These are phyloP conservation scores for Penicillium canescens DNA, from an alignment of 495 filamentous ascomycete species.

Conservation along the genomic window DNA sequence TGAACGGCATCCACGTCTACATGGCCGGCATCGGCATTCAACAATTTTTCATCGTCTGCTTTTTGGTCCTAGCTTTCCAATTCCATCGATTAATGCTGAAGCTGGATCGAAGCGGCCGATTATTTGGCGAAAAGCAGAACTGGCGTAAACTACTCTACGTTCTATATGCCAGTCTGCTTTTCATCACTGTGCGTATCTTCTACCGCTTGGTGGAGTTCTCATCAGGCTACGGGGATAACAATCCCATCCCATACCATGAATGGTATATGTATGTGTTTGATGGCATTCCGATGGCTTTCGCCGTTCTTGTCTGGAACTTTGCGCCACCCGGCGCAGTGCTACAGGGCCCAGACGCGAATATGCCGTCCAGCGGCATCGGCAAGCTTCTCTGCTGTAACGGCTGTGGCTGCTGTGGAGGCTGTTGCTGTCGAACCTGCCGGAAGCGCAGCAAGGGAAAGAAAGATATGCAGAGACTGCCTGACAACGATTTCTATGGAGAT, in stretches of 20 bases:
- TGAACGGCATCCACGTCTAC: slow-evolving; percentile 52
- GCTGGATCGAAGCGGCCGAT: neutral
- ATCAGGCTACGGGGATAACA: neutral
- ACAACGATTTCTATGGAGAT: neutral
- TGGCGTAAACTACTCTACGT: neutral
- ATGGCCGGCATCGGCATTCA: slow-evolving; percentile 58
- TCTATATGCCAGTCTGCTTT: neutral
- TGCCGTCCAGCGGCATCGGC: neutral
- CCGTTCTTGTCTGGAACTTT: neutral
- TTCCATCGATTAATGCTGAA: slow-evolving; percentile 45
- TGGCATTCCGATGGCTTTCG: neutral
- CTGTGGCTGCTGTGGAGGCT: neutral
- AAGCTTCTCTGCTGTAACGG: neutral
- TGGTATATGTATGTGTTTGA: slow-evolving; percentile 8
- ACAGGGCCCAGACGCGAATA: neutral
- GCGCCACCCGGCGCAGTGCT: neutral
- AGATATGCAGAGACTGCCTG: neutral
- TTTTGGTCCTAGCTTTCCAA: slow-evolving; percentile 41
- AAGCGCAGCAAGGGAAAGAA: neutral
- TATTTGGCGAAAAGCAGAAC: neutral
- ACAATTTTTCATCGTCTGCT: slow-evolving; percentile 54
- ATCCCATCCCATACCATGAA: slow-evolving; percentile 3
- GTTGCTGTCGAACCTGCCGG: slow-evolving; percentile 5
- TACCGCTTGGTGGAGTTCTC: slow-evolving; percentile 1
- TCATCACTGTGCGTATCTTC: slow-evolving; percentile 5